Evolutionary conservation across 2,329 filamentous ascomycete species (phyloP).

Genomic region (Colletotrichum euphorbiae): DNA sequence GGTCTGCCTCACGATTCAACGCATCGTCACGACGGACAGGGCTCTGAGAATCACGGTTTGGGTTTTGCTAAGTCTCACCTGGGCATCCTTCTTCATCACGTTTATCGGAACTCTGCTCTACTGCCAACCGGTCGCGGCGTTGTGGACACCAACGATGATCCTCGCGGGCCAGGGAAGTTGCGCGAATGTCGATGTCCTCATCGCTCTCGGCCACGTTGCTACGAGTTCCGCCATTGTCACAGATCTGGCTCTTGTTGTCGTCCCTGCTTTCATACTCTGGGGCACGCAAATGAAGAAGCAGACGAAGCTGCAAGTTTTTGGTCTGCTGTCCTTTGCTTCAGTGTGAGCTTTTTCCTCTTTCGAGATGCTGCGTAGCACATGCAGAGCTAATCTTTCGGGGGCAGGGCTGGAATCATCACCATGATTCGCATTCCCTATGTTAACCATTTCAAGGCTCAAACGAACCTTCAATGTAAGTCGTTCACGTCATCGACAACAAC

Average conservation of each 20-base stretch:
- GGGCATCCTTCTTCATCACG: constrained; percentile 46
- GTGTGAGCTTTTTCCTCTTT: constrained; percentile 7
- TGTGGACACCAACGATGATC: constrained; percentile 47
- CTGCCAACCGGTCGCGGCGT: constrained; percentile 47
- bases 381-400: not conserved
- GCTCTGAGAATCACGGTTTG: constrained; percentile 42
- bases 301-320: constrained; percentile 42
- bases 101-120: constrained; percentile 48
- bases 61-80: constrained; percentile 39
- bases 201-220: constrained; percentile 45
- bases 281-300: constrained; percentile 47
- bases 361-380: not conserved
- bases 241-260: constrained; percentile 47
- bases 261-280: constrained; percentile 49
- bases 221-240: constrained; percentile 49
- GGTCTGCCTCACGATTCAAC: constrained; percentile 50
- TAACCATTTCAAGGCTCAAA: constrained; percentile 39
- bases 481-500: too few relatives aligned
- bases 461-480: constrained; percentile 35
- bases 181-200: constrained; percentile 41
- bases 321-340: constrained; percentile 42
- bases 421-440: constrained; percentile 43
- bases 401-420: constrained; percentile 42
- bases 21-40: constrained; percentile 45
- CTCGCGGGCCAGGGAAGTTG: constrained; percentile 43